Percentiles rank a stretch among this genome's conserved stretches.
Conservation (phyloP, 106 monocot genomes). For the Acorus gramineus region DNA sequence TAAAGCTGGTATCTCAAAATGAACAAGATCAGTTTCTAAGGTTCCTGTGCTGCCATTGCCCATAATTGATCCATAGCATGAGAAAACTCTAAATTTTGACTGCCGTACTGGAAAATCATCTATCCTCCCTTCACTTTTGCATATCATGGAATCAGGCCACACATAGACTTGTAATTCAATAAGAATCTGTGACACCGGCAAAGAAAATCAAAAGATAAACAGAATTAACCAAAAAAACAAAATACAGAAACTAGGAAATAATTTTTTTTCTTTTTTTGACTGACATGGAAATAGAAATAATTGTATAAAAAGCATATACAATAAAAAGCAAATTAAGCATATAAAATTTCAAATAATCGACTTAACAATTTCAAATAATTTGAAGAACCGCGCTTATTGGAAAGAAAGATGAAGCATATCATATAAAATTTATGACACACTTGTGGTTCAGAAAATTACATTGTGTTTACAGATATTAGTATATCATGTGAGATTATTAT, state of each 20-base stretch:
- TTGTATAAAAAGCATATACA: too few species aligned
- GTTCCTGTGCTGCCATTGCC: slow-evolving; percentile 32
- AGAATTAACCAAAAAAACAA: neutral
- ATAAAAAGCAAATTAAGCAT: too few species aligned
- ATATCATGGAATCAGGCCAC: slow-evolving; percentile 21
- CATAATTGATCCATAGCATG: slow-evolving; percentile 22
- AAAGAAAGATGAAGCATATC: too few species aligned
- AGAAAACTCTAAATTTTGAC: slow-evolving; percentile 19
- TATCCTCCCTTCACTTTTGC: slow-evolving; percentile 41
- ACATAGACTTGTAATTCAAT: slow-evolving; percentile 42
- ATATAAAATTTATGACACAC: too few species aligned
- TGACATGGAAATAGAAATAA: too few species aligned
- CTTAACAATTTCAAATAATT: too few species aligned
- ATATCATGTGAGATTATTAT: too few species aligned
- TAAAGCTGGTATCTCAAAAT: neutral
- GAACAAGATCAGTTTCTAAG: slow-evolving; percentile 15
- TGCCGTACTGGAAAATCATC: slow-evolving; percentile 26
- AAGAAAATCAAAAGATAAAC: slow-evolving; percentile 1
- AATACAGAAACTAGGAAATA: neutral
- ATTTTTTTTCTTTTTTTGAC: too few species aligned
- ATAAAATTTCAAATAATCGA: too few species aligned
- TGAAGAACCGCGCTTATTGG: too few species aligned
- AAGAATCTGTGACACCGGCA: slow-evolving; percentile 15
- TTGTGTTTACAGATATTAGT: too few species aligned
- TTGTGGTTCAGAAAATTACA: too few species aligned